These are phyloP conservation scores for Penicillium capsulatum DNA, from an alignment of 2,329 filamentous ascomycete species.

Conservation along the genomic window DNA sequence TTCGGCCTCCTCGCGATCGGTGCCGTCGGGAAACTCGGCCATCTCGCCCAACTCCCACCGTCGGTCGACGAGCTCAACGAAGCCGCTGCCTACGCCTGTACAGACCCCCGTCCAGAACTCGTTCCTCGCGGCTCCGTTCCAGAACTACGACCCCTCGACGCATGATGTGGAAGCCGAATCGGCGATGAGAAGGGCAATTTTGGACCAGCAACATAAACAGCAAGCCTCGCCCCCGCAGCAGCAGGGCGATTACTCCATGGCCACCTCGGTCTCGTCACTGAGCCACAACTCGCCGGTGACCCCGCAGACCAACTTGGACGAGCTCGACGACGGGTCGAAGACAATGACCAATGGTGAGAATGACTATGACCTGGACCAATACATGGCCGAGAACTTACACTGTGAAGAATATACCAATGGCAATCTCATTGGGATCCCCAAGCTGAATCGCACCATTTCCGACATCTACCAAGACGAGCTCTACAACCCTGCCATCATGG, in stretches of 20 bases:
- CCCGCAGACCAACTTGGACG: constrained; percentile 54
- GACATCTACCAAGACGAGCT: constrained; percentile 81
- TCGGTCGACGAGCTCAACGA: constrained; percentile 41
- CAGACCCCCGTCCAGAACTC: constrained; percentile 52
- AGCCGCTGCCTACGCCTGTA: constrained; percentile 53
- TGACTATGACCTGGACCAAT: constrained; percentile 37
- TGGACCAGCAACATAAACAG: constrained; percentile 44
- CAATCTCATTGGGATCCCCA: constrained; percentile 55
- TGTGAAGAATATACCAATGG: constrained; percentile 53
- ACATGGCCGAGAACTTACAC: constrained; percentile 66
- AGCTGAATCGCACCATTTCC: constrained; percentile 80
- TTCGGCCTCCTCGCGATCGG: constrained; percentile 42
- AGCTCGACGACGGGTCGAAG: constrained; percentile 50
- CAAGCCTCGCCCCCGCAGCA: constrained; percentile 33
- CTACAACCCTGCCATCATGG: constrained; percentile 56
- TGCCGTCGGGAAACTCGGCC: constrained; percentile 28
- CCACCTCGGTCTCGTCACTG: constrained; percentile 57
- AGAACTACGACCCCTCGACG: constrained; percentile 43
- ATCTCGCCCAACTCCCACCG: constrained; percentile 32
- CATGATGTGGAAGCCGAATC: constrained; percentile 51
- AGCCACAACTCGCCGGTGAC: constrained; percentile 60
- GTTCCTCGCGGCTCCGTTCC: constrained; percentile 46
- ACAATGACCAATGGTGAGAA: constrained; percentile 54
- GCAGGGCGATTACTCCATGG: constrained; percentile 48
- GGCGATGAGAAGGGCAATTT: constrained; percentile 56